Conservation (phyloP, 2,329 filamentous ascomycete genomes). For the Pseudogymnoascus sp. region DNA sequence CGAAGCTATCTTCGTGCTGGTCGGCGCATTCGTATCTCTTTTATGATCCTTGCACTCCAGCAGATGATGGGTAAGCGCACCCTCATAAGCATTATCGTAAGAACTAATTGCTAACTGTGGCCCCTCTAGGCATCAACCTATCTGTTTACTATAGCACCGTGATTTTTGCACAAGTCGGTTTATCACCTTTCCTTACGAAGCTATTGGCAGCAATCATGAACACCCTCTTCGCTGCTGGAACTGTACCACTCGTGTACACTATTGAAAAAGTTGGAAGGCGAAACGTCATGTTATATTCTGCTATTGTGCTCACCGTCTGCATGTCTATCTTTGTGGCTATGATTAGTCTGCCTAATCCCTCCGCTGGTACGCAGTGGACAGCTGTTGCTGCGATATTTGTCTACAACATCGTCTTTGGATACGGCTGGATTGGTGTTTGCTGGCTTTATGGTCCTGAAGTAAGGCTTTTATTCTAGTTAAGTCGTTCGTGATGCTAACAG, state of each 20-base stretch:
- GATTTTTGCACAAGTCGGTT: conserved; percentile 27
- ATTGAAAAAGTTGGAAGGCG: conserved; percentile 30
- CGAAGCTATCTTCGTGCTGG: conserved; percentile 30
- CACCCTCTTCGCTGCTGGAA: conserved; percentile 25
- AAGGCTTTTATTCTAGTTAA: neutral
- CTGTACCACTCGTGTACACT: conserved; percentile 21
- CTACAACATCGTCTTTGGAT: conserved; percentile 15
- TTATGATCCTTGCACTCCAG: conserved; percentile 26
- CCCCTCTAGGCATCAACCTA: conserved; percentile 30
- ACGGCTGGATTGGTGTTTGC: conserved; percentile 26
- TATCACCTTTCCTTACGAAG: conserved; percentile 21
- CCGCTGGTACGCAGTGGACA: conserved; percentile 13
- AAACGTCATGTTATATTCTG: conserved; percentile 16
- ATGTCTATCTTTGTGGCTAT: conserved; percentile 12
- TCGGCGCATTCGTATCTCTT: conserved; percentile 32
- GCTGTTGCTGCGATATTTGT: conserved; percentile 13
- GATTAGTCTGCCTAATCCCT: conserved; percentile 12
- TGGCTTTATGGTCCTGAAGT: conserved; percentile 32
- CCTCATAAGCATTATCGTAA: neutral
- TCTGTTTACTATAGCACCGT: conserved; percentile 28
- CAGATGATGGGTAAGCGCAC: conserved; percentile 14
- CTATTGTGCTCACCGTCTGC: conserved; percentile 8
- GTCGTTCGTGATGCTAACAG: neutral
- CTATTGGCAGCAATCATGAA: conserved; percentile 25
- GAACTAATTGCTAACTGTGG: neutral